Base-by-base conservation (phyloP, 768 basidiomycete genomes). In the Rhodotorula taiwanensis region DNA sequence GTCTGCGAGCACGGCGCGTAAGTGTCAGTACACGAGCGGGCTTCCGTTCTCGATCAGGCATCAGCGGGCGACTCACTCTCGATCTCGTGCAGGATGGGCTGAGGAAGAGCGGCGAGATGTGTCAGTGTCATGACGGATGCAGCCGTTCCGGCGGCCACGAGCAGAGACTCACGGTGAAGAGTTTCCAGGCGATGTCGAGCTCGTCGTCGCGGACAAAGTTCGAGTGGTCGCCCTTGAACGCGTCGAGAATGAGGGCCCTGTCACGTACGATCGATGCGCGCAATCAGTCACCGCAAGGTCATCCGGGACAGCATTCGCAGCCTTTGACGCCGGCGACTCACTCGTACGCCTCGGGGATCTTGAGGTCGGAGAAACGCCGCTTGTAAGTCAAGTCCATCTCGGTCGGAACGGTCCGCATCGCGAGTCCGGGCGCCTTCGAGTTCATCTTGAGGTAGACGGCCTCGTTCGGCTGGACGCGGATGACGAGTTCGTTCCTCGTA, bases 361-460 rank as follows among this genome's bases (percentile, higher is more conserved):
- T 86, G 52, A 84, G 76, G 64, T 95, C 92, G 44, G 83, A 78
- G 80, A 98, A 99, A 49, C 95, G 85, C 60, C 87, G 82, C 83
- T 94, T 93, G 82, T 98, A 99, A 25, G 94, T 95, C 70, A 98
- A 78, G 79, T 99, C 94, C 88, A 99, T 93, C 78, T 99, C 95
- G 47, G 87, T 89, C 34, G 92, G 91, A 66, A 98, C 83, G 49
- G 89, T 89, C 47, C 89, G 84, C 60, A 90, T 94, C 72, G 85
- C 79, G 64, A 97, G 81, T 25, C 94, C 94, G 55, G 94, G 94
- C 4, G 85, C 84, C 81, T 99, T 99, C 49, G 87, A 81, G 80
- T 98, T 98, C 77, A 97, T 77, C 79, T 99, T 99, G 72, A 99
- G 81, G 79, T 98, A 99, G 59, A 97, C 85, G 21, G 95, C 90